These are phyloP conservation scores for Amanita phalloides DNA, from an alignment of 768 basidiomycete genomes.

Conservation along the genomic window DNA sequence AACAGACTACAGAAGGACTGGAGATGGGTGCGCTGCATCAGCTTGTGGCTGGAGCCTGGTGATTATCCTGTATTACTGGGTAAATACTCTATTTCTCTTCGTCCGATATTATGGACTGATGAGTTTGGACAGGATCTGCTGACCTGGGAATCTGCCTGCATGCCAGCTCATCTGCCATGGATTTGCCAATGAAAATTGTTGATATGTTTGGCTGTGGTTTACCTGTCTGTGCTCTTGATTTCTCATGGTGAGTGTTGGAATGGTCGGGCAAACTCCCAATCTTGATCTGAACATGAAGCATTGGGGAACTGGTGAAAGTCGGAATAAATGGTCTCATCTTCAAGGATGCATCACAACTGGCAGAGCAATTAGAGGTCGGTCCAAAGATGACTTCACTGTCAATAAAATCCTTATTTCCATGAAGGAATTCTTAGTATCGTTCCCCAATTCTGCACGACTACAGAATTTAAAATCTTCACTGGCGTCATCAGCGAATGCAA, in stretches of 20 bases:
- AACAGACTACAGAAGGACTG: conserved; percentile 52
- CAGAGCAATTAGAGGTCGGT: conserved; percentile 59
- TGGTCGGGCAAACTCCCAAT: background rate
- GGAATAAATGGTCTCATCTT: conserved; percentile 82
- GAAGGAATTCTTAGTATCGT: conserved; percentile 47
- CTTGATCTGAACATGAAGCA: conserved; percentile 28
- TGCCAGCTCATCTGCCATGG: conserved; percentile 79
- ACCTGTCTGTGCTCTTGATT: conserved; percentile 86
- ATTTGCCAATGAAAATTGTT: conserved; percentile 98
- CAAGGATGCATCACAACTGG: conserved; percentile 51
- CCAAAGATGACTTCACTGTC: conserved; percentile 3
- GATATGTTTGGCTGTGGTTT: conserved; percentile 98
- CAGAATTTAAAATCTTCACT: conserved; percentile 42
- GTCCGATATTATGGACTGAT: background rate
- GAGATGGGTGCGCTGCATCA: conserved; percentile 69
- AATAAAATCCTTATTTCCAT: background rate
- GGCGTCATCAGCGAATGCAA: conserved; percentile 13
- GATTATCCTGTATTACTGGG: conserved; percentile 89
- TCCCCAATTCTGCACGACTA: conserved; percentile 47
- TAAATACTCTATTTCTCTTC: conserved; percentile 12
- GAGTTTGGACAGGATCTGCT: conserved; percentile 52
- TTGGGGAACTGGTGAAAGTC: conserved; percentile 79
- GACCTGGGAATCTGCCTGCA: conserved; percentile 91
- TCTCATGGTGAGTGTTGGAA: conserved; percentile 55
- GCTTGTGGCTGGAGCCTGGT: conserved; percentile 79